phyloP scores from a whole-genome alignment of 257 asterid species.

The Dorcoceras hygrometricum region DNA sequence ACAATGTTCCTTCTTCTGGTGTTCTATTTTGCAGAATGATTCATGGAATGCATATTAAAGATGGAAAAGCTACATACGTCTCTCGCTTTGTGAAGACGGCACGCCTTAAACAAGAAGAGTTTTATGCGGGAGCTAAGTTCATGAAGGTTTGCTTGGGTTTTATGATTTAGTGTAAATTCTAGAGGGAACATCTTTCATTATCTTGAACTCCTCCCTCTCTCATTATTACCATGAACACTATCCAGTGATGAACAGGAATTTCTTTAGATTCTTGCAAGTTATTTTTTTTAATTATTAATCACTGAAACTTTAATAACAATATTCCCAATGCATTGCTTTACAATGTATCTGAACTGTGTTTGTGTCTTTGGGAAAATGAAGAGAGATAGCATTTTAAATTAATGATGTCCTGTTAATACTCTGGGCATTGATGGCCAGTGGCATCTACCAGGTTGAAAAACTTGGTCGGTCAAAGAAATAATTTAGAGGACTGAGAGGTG shows the following conservation, averaged over 20 bases:
- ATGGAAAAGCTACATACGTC: conserved; percentile 90
- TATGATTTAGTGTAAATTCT: neutral
- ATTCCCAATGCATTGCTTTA: neutral
- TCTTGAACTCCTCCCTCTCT: neutral
- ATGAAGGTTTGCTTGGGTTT: conserved; percentile 56
- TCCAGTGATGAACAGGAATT: neutral
- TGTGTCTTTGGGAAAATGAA: too few relatives aligned
- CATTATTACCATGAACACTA: neutral
- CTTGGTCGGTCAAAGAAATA: neutral
- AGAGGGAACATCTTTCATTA: neutral
- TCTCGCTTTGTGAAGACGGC: conserved; percentile 94
- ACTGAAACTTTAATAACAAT: neutral
- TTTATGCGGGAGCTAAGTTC: conserved; percentile 73
- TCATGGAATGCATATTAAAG: conserved; percentile 89
- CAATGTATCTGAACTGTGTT: too few relatives aligned
- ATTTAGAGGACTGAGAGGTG: neutral
- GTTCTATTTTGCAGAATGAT: conserved; percentile 64
- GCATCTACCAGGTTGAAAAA: neutral
- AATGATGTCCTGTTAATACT: neutral
- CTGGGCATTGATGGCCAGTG: too few relatives aligned
- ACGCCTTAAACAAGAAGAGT: conserved; percentile 84
- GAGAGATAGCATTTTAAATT: neutral
- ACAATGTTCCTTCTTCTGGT: conserved; percentile 9
- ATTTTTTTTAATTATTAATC: too few relatives aligned
- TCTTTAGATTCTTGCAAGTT: too few relatives aligned